These are phyloP conservation scores for Dryas octopetala DNA, from an alignment of 306 rosid species.

Conservation along the genomic window DNA sequence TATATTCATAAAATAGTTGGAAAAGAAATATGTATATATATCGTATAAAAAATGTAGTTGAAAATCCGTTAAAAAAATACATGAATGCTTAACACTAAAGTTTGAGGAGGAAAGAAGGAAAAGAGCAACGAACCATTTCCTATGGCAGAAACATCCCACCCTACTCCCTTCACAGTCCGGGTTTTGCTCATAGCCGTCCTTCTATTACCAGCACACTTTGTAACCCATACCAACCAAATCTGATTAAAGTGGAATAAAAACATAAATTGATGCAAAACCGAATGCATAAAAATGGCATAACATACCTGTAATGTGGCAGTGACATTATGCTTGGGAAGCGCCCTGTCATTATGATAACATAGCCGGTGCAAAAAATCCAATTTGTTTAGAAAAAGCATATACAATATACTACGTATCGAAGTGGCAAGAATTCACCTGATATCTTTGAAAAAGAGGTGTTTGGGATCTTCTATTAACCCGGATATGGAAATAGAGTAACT, in stretches of 20 bases:
- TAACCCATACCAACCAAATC: constrained; percentile 22
- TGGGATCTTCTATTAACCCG: constrained; percentile 60
- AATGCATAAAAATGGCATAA: constrained; percentile 8
- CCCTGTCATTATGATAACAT: constrained; percentile 48
- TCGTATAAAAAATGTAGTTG: not conserved
- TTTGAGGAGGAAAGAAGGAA: not conserved
- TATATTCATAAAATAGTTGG: not conserved
- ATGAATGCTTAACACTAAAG: not conserved
- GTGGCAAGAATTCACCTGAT: constrained; percentile 52
- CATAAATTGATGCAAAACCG: not conserved
- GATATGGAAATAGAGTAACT: constrained; percentile 64
- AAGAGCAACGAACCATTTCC: constrained; percentile 72
- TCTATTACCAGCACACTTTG: constrained; percentile 92
- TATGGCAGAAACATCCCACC: constrained; percentile 93
- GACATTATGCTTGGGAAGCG: constrained; percentile 78
- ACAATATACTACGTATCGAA: not conserved
- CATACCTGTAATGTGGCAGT: constrained; percentile 84
- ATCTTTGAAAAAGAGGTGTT: constrained; percentile 64
- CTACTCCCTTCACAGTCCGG: constrained; percentile 78
- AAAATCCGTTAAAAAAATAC: not conserved
- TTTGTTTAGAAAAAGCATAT: not conserved
- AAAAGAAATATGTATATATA: not conserved
- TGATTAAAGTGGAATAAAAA: not conserved
- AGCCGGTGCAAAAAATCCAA: not conserved
- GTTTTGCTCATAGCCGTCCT: constrained; percentile 95